phyloP scores from a whole-genome alignment of 148 eudicot species.

The Limonium bicolor region DNA sequence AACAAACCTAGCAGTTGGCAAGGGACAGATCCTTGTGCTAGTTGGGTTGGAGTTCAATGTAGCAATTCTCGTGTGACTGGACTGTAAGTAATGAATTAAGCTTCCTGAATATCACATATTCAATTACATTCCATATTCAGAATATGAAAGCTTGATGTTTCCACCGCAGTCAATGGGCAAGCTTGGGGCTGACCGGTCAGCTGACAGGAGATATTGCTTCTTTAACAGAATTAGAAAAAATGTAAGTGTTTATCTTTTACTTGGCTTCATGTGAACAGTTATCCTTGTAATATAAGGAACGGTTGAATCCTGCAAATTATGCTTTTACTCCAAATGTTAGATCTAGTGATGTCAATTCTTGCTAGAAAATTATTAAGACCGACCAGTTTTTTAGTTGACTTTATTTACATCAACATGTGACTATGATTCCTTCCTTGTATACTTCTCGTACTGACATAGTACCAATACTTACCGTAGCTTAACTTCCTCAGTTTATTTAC shows the following conservation, averaged over 20 bases:
- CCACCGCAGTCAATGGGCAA: constrained; percentile 44
- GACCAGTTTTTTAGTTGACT: too few species aligned
- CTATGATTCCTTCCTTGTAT: too few species aligned
- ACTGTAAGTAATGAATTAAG: constrained; percentile 31
- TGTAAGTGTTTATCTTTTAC: constrained; percentile 39
- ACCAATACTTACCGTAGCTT: too few species aligned
- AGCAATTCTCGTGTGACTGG: constrained; percentile 33
- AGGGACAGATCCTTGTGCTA: constrained; percentile 59
- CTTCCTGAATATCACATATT: background rate
- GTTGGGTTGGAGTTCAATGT: constrained; percentile 74
- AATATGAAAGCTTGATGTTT: background rate
- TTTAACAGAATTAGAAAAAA: constrained; percentile 33
- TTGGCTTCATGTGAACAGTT: background rate
- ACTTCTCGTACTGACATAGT: too few species aligned
- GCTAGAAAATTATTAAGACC: too few species aligned
- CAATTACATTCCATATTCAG: background rate
- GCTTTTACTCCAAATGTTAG: background rate
- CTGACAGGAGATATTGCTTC: constrained; percentile 35
- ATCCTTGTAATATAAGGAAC: background rate
- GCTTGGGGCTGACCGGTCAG: constrained; percentile 37
- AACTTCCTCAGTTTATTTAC: too few species aligned
- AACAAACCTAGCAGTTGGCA: constrained; percentile 62
- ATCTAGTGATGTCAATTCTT: too few species aligned
- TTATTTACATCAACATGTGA: too few species aligned
- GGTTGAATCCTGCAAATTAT: background rate